Base-by-base conservation (phyloP, 805 yeast genomes). In the Pichia phayaonensis region DNA sequence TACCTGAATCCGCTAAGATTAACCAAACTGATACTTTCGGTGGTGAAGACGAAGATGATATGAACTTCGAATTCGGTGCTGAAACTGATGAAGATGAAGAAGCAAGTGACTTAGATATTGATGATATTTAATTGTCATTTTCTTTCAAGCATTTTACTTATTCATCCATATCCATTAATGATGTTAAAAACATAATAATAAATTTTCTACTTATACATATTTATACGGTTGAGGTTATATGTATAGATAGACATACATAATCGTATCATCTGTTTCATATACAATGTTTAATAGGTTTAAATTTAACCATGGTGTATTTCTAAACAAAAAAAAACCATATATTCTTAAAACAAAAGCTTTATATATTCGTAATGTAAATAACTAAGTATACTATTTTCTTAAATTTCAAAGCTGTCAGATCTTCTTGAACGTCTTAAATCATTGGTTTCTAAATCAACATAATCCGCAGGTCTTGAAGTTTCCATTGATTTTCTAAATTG, bases 11-110 rank as follows among this genome's bases (percentile, higher is more conserved):
- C 60, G 97, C 98, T 54, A 88, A 89, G 77, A 94, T 94, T 70
- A 90, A 92, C 72, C 99, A 94, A 77, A 90, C 96, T 58, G 97
- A 92, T 69, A 89, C 95, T 56, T 90, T 89, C 67, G 97, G 96
- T 67, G 92, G 83, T 69, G 98, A 90, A 61, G 95, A 90, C 45
- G 98, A 90, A 55, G 98, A 90, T 61, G 99, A 94, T 63, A 96
- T 90, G 69, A 92, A 92, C 81, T 90, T 92, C 72, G 98, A 92
- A 75, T 94, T 94, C 72, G 98, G 97, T 70, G 90, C 85, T 65
- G 96, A 87, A 55, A 89, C 86, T 57, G 90, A 81, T 53, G 86
- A 79, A 49, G 90, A 81, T 23, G 90, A 79, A 15, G 90, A 83
- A 39, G 75, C 65, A 44, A 82, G 77, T 46, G 82, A 77, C 50